phyloP scores from a whole-genome alignment of 2,329 filamentous ascomycete genomes.

The Dactylellina haptotyla region DNA sequence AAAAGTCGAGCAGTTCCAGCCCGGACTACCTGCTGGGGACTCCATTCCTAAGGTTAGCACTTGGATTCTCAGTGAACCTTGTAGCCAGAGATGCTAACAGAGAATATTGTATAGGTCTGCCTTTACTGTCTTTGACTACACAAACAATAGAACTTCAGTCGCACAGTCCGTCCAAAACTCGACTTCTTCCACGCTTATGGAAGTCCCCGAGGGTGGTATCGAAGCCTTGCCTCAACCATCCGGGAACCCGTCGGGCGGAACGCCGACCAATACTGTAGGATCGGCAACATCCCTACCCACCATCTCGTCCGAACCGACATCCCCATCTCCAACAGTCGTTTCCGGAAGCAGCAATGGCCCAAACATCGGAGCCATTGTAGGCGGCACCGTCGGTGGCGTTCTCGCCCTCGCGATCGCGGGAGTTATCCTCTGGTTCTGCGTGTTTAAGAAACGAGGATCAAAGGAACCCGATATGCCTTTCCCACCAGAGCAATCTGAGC shows the following conservation, averaged over 20 bases:
- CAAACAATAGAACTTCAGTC: conserved; percentile 41
- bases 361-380: conserved; percentile 26
- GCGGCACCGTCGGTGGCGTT: conserved; percentile 33
- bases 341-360: background rate
- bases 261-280: background rate
- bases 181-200: conserved; percentile 26
- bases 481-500: conserved; percentile 2
- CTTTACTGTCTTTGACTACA: conserved; percentile 45
- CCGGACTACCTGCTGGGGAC: conserved; percentile 38
- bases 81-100: background rate
- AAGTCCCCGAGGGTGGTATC: conserved; percentile 35
- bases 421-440: conserved; percentile 15
- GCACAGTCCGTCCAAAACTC: conserved; percentile 41
- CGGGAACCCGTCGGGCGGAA: background rate
- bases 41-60: conserved; percentile 29
- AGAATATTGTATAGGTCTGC: conserved; percentile 26
- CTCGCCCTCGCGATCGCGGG: conserved; percentile 4
- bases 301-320: background rate
- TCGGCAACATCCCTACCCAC: background rate
- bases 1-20: background rate
- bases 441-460: background rate
- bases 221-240: conserved; percentile 21
- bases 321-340: background rate
- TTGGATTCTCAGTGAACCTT: background rate
- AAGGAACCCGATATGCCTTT: conserved; percentile 26